Conservation (phyloP, 352 stramenopile species). For the Phytophthora sp. region DNA sequence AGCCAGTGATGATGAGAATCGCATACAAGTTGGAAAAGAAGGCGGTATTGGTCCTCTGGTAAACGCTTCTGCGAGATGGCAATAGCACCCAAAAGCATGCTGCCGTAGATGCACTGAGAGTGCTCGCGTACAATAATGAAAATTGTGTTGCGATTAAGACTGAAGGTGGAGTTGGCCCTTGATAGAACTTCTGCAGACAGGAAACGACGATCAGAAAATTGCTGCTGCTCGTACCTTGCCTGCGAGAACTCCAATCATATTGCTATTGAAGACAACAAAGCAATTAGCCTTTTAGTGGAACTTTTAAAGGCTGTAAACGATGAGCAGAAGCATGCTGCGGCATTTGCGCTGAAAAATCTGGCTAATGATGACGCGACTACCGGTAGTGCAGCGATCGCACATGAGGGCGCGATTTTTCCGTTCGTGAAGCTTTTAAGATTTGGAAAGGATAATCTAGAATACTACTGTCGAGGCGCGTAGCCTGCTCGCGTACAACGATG, state of each 20-base stretch:
- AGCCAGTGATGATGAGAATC: not conserved
- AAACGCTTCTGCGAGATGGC: not conserved
- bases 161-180: not conserved
- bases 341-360: not conserved
- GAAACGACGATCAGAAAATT: too few relatives aligned
- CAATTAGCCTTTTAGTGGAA: not conserved
- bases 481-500: too few relatives aligned
- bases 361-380: not conserved
- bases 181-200: not conserved
- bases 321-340: not conserved
- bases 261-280: too few relatives aligned
- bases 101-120: not conserved
- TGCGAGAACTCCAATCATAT: not conserved
- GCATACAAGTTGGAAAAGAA: not conserved
- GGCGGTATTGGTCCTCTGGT: not conserved
- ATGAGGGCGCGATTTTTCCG: not conserved
- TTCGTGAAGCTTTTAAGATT: not conserved
- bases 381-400: not conserved
- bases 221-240: too few relatives aligned
- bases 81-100: not conserved
- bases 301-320: not conserved
- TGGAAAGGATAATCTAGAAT: not conserved
- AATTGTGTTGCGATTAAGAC: not conserved
- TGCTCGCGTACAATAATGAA: not conserved
- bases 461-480: too few relatives aligned